Base-by-base conservation (phyloP, 1,284 basidiomycete species). In the Naganishia sp. region DNA sequence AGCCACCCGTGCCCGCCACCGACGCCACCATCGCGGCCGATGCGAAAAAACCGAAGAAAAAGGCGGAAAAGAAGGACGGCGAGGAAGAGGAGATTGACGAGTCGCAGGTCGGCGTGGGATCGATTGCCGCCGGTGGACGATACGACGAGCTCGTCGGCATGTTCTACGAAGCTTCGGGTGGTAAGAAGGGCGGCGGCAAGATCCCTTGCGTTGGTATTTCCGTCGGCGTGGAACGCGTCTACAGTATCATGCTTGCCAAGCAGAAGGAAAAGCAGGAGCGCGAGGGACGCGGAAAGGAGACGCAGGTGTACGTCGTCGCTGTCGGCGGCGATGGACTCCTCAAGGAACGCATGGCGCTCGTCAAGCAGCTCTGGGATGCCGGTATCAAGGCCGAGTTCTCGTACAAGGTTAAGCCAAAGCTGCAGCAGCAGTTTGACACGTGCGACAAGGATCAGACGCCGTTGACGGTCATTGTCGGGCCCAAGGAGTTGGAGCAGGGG, bases 101-200 rank as follows among this genome's bases (percentile, higher is more conserved):
- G 77, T 90, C 89, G 3, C 85, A 88, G 67, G 88, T 99, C 41
- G 95, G 96, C 46, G 94, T 99, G 3, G 96, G 95, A 28, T 97
- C 94, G 21, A 96, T 99, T 75, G 96, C 95, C 7, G 96, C 92
- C 0, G 96, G 96, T 21, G 95, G 96, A 15, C 85, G 95, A 52
- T 99, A 99, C 82, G 95, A 99, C 82, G 89, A 90, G 71, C 88
- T 99, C n/a, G 95, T 99, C 1, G 90, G 90, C 55, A 88, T 94
- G 84, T 97, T 99, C 81, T 85, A 88, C 23, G 85, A 90, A 6
- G 88, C 91, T 0, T 89, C 90, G 0, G 85, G 89, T 0, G 85
- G 85, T 7, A 88, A 73, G 17, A 78, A 77, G 70, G 78, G 76
- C 62, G 76, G 72, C 46, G 71, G 71, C 18, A 81, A 84, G 7